Percentiles rank a stretch among this genome's conserved stretches.
Conservation (phyloP, 1,284 basidiomycete species). For the Abortiporus biennis region DNA sequence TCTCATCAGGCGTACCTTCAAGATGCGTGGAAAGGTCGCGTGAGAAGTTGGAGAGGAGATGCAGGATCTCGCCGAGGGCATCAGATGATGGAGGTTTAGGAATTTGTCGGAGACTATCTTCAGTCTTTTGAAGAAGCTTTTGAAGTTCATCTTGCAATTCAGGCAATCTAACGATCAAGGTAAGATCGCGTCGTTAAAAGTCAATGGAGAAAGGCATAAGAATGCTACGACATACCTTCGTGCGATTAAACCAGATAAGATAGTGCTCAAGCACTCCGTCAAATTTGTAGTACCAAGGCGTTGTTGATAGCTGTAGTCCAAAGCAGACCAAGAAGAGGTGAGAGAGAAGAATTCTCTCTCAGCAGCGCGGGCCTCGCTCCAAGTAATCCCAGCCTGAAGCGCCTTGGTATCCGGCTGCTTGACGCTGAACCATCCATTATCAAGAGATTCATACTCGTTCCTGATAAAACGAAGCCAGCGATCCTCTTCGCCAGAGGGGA, state of each 20-base stretch:
- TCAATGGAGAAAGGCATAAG: not conserved
- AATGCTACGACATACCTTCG: slow-evolving; percentile 16
- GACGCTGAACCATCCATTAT: slow-evolving; percentile 68
- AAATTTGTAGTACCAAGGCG: slow-evolving; percentile 52
- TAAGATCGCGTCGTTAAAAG: not conserved
- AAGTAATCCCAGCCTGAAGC: slow-evolving; percentile 49
- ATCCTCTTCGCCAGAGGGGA: slow-evolving; percentile 50
- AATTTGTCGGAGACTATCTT: slow-evolving; percentile 27
- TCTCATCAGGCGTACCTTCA: slow-evolving; percentile 39
- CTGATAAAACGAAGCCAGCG: slow-evolving; percentile 54
- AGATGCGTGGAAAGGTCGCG: slow-evolving; percentile 36
- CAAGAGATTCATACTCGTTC: slow-evolving; percentile 48
- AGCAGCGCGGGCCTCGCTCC: slow-evolving; percentile 48
- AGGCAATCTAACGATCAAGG: slow-evolving; percentile 39
- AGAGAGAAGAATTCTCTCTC: slow-evolving; percentile 65
- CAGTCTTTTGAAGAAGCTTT: slow-evolving; percentile 33
- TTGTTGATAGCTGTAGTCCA: slow-evolving; percentile 41
- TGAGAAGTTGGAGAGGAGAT: slow-evolving; percentile 36
- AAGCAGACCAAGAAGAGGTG: slow-evolving; percentile 47
- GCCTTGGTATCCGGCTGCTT: slow-evolving; percentile 62
- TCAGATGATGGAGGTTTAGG: slow-evolving; percentile 45
- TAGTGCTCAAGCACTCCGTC: slow-evolving; percentile 29
- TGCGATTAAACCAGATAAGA: slow-evolving; percentile 28
- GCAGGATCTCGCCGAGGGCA: slow-evolving; percentile 43
- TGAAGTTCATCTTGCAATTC: slow-evolving; percentile 44